Percentiles rank a stretch among this genome's conserved stretches.
phyloP scores from a whole-genome alignment of 768 basidiomycete genomes.

The Agaricus blazei region DNA sequence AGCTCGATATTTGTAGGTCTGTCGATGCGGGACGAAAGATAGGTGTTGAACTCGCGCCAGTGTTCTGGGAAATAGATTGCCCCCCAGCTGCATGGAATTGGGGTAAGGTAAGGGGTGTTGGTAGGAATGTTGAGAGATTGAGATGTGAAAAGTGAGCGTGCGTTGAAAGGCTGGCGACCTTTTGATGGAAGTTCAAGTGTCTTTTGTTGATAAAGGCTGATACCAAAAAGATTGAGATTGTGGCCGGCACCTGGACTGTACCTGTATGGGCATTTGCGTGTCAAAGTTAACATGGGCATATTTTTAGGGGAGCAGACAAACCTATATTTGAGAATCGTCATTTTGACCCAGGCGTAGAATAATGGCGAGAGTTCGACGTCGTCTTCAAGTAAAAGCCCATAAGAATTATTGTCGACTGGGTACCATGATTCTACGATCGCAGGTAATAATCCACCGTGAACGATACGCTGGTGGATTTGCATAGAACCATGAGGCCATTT shows the following conservation, averaged over 20 bases:
- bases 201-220: constrained; percentile 87
- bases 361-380: constrained; percentile 82
- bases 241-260: constrained; percentile 42
- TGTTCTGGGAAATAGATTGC: constrained; percentile 87
- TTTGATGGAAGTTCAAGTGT: constrained; percentile 65
- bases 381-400: constrained; percentile 80
- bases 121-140: constrained; percentile 22
- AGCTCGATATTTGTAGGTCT: constrained; percentile 29
- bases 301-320: constrained; percentile 19
- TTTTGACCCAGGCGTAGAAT: constrained; percentile 84
- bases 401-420: constrained; percentile 64
- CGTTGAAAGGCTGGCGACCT: constrained; percentile 66
- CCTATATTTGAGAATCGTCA: constrained; percentile 75
- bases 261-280: constrained; percentile 28
- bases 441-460: constrained; percentile 76
- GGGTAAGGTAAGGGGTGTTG: constrained; percentile 74
- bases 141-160: constrained; percentile 50
- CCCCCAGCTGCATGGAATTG: constrained; percentile 90
- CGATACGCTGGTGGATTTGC: constrained; percentile 64
- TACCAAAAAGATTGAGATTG: constrained; percentile 59
- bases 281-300: not conserved
- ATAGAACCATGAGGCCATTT: constrained; percentile 58
- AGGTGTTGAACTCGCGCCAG: constrained; percentile 84
- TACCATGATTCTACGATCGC: constrained; percentile 92
- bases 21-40: constrained; percentile 69